Percentiles rank a stretch among this genome's conserved stretches.
Conservation (phyloP, 75 land plant species). For the Chamaecyparis obtusa region DNA sequence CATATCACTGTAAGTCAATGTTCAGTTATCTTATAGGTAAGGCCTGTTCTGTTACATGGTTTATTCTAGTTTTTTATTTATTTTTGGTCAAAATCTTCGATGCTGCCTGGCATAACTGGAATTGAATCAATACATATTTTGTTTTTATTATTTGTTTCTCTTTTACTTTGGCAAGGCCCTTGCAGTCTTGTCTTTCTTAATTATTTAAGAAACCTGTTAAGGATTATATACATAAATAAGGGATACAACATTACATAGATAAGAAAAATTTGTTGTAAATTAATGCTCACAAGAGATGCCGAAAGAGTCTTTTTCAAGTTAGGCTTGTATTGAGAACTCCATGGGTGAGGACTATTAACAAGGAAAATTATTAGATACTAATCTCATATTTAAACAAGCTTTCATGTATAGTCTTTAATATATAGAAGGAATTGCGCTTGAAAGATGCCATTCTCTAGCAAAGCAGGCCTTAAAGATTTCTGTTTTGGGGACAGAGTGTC, state of each 20-base stretch:
- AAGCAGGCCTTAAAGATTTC: slow-evolving; percentile 35
- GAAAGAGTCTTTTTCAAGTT: no score
- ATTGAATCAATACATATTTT: background rate
- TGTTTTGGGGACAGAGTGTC: slow-evolving; percentile 42
- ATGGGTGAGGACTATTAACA: no score
- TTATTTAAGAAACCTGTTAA: no score
- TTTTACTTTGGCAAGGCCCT: background rate
- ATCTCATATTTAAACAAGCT: background rate
- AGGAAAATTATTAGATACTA: no score
- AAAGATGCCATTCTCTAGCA: slow-evolving; percentile 16
- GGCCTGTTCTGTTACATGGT: background rate
- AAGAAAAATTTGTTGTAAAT: background rate
- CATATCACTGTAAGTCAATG: background rate
- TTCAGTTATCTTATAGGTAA: background rate
- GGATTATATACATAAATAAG: background rate
- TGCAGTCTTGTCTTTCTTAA: background rate
- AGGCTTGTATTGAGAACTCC: no score
- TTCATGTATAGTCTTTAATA: slow-evolving; percentile 22
- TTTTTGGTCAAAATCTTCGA: background rate
- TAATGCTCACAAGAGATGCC: background rate
- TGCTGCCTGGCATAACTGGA: background rate
- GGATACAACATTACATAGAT: no score
- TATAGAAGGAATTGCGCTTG: slow-evolving; percentile 21
- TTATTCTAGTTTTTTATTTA: slow-evolving; percentile 1
- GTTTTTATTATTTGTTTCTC: background rate